These are phyloP conservation scores for Simmondsia chinensis DNA, from an alignment of 148 eudicot genomes.

Conservation along the genomic window DNA sequence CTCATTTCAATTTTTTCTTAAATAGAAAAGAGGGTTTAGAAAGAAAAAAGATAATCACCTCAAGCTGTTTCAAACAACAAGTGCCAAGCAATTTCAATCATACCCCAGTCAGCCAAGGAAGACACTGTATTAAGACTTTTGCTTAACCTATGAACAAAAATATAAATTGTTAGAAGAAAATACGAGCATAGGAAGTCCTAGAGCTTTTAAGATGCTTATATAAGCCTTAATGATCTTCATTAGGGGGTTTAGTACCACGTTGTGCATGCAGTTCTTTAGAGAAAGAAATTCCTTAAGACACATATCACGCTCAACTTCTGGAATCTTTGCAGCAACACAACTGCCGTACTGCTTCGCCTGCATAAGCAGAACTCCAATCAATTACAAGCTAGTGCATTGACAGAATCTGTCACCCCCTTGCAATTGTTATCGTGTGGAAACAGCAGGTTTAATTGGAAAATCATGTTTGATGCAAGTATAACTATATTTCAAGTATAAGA, in stretches of 20 bases:
- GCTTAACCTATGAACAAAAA: slow-evolving; percentile 1
- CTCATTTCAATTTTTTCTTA: background rate
- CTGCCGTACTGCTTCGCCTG: slow-evolving; percentile 88
- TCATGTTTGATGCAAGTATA: too few relatives aligned
- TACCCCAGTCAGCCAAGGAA: background rate
- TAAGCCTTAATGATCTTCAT: background rate
- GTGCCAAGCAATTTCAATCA: slow-evolving; percentile 6
- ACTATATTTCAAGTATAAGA: too few relatives aligned
- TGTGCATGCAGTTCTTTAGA: slow-evolving; percentile 81
- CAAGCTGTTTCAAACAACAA: slow-evolving; percentile 1
- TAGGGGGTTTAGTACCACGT: slow-evolving; percentile 39
- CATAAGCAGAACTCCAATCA: slow-evolving; percentile 12
- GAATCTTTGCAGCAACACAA: slow-evolving; percentile 86
- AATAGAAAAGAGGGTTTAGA: background rate
- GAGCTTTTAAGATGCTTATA: background rate
- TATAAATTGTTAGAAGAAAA: background rate
- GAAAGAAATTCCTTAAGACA: slow-evolving; percentile 79
- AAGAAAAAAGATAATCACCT: slow-evolving; percentile 13
- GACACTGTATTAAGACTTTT: background rate
- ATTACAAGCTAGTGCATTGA: too few relatives aligned
- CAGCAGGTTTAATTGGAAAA: too few relatives aligned
- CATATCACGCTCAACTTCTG: slow-evolving; percentile 89
- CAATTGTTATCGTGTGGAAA: too few relatives aligned
- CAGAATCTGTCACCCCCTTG: too few relatives aligned
- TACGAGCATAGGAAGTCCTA: too few relatives aligned